Conservation (phyloP, 441 rosid genomes). For the Gossypium lobatum region DNA sequence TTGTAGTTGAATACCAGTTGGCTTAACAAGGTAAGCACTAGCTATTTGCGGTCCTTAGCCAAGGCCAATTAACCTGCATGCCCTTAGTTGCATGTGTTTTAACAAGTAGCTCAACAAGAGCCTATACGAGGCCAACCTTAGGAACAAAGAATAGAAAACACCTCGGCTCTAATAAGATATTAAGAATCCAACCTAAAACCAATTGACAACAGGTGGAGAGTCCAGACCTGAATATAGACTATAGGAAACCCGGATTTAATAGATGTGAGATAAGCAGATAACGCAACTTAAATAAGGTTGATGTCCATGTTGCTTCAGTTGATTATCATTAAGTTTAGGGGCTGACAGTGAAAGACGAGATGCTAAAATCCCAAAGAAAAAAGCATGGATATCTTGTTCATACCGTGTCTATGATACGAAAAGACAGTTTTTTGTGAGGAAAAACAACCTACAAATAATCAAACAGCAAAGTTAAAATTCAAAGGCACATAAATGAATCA, state of each 20-base stretch:
- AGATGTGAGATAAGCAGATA: neutral
- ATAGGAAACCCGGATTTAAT: neutral
- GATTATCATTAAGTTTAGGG: neutral
- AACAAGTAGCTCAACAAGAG: neutral
- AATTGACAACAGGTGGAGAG: neutral
- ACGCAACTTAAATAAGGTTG: neutral
- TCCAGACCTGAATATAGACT: neutral
- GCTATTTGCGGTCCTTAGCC: conserved; percentile 5
- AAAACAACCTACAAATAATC: conserved; percentile 64
- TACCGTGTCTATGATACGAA: conserved; percentile 96
- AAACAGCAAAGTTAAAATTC: conserved; percentile 21
- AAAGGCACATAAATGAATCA: conserved; percentile 12
- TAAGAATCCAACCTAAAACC: conserved; percentile 4
- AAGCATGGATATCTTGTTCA: conserved; percentile 15
- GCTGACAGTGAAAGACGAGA: neutral
- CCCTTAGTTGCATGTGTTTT: neutral
- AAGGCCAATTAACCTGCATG: conserved; percentile 6
- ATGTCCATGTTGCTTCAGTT: neutral
- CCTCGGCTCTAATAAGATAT: neutral
- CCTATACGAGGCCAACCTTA: neutral
- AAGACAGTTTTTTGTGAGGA: conserved; percentile 93
- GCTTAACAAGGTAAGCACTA: neutral
- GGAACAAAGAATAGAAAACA: neutral
- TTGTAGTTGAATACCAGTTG: neutral
- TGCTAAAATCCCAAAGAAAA: neutral